Evolutionary conservation across 1,284 basidiomycete genomes (phyloP), one percentile per base, ranked within the genome.

Genomic region (Puccinia coronata): DNA sequence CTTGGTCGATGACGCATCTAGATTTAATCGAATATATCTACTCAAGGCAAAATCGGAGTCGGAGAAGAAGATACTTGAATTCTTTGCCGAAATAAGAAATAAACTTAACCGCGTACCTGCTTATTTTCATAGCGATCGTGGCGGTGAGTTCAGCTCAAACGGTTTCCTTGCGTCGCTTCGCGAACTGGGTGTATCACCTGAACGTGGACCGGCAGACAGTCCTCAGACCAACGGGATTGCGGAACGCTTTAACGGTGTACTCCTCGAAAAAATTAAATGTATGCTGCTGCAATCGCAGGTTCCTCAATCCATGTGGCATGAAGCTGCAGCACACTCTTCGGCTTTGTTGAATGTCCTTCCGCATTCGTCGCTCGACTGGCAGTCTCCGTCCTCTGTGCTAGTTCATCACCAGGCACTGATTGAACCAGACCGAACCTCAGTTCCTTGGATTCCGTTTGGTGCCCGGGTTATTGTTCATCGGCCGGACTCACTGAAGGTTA

Each of bases 21-120:
- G 43, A 12, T 76, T n/a, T 31, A 76, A 76, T 23, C 12, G 34
- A 43, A 43, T 76, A 5, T 76, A 61, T 65, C 74, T 76, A 4
- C 8, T 76, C 1, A 36, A 18, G 16, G 12, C 31, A 2, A 67
- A 67, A 41, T 71, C 69, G 3, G 69, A 71, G 18, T 47, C 31
- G 3, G 25, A 47, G 20, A 14, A 4, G 1, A 51, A 53, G 36
- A 5, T 71, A 1, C 23, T 71, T 2, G 20, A 11, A 3, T 71
- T 28, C 14, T 9, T 71, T 23, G 43, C 23, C 2, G 47, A 71
- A 51, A 31, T 71, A 1, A 71, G 53, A 16, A 51, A 49, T 49
- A 41, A 70, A 16, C 6, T 49, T 28, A 11, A 49, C 18, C 8
- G 5, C 34, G 41, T 14, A n/a, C 63, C 63, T 5, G 39, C 67